Conservation (phyloP, 768 basidiomycete species). For the Mycena capillaripes region DNA sequence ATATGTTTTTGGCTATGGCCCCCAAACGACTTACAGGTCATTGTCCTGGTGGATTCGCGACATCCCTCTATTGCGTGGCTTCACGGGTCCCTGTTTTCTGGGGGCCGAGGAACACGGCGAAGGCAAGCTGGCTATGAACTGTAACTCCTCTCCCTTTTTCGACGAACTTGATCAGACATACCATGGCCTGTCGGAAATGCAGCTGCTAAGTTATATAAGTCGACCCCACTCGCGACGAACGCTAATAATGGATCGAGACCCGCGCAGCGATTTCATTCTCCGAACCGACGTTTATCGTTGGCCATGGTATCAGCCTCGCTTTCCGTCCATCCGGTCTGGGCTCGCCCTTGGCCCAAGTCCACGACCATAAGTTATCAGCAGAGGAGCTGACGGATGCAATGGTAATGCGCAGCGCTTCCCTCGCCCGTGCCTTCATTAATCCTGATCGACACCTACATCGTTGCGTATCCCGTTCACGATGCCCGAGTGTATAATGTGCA, state of each 20-base stretch:
- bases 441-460: background rate
- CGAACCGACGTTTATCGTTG: background rate
- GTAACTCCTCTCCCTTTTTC: background rate
- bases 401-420: background rate
- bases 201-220: background rate
- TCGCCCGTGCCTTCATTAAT: conserved; percentile 30
- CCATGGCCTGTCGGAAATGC: background rate
- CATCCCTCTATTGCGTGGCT: background rate
- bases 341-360: background rate
- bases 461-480: background rate
- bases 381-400: background rate
- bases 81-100: background rate
- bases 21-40: background rate
- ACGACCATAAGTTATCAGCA: background rate
- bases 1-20: background rate
- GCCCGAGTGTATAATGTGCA: background rate
- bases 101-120: no score
- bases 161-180: background rate
- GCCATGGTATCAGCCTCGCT: background rate
- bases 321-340: background rate
- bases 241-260: background rate
- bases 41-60: background rate
- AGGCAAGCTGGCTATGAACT: background rate
- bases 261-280: conserved; percentile 3
- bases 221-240: background rate